Base-by-base conservation (phyloP, 192 early-diverging fungal species). In the Allomyces macrogynus region DNA sequence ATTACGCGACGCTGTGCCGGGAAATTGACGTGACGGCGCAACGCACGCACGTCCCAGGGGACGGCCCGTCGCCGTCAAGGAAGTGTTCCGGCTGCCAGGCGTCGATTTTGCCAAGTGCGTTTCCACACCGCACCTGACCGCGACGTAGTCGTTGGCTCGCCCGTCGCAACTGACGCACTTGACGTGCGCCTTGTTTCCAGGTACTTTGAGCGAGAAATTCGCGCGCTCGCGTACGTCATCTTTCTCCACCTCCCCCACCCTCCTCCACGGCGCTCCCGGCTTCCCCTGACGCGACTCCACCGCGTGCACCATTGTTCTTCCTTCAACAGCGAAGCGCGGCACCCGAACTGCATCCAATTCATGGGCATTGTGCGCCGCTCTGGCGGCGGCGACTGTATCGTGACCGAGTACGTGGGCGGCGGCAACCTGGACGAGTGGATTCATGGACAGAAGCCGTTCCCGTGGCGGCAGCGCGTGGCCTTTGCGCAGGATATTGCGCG, bases 401-500 rank as follows among this genome's bases (percentile, higher is more conserved):
- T 57, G 3, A 57, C 49, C 49, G 49, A 57, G 20, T 57, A 57
- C 49, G 49, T 57, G 49, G 16, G 16, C 49, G 20, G 20, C 20
- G 49, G 49, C 2, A 57, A 57, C 20, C 3, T 57, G 49, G 49
- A 57, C 12, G 16, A 57, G 16, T 57, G 49, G 49, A 57, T 57
- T n/a, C 49, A 57, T 20, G 20, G 20, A 3, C 49, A 1, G 12
- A n/a, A 57, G 20, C 16, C 20, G 49, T 43, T 64, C 12, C 64
- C 64, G 24, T 64, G 64, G 64, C 43, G 57, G 27, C 57, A 26
- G 57, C 24, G 40, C 24, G 64, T 64, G 24, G 27, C 24, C 57
- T 64, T 64, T 64, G 64, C 64, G 24, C 24, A 26, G 43, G 64
- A 64, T 64, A 64, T 32, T 14, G 64, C 64, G 24, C 43, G 64